phyloP scores from a whole-genome alignment of 164 flowering plant genomes.

The Liriodendron chinense region DNA sequence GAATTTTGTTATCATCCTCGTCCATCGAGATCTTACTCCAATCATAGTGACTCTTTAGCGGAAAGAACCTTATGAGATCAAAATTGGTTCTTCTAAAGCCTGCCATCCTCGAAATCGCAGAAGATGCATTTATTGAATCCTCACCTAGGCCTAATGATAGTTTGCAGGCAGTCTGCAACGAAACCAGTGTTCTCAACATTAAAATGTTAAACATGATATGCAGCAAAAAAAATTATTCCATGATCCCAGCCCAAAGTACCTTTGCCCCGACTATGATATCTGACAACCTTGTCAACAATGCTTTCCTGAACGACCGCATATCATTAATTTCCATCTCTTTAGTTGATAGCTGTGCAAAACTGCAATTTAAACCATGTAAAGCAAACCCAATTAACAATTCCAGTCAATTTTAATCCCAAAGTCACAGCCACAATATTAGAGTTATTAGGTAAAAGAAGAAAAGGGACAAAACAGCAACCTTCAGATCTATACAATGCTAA shows the following conservation, averaged over 20 bases:
- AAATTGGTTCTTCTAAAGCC: slow-evolving; percentile 72
- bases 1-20: too few species aligned
- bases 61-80: slow-evolving; percentile 51
- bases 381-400: not conserved
- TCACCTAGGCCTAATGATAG: slow-evolving; percentile 80
- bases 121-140: slow-evolving; percentile 67
- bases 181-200: slow-evolving; percentile 4
- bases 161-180: slow-evolving; percentile 64
- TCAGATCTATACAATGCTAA: not conserved
- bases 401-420: too few species aligned
- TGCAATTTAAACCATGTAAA: slow-evolving; percentile 10
- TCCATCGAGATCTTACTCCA: too few species aligned
- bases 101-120: slow-evolving; percentile 84
- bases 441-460: not conserved
- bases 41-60: too few species aligned
- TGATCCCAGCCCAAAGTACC: slow-evolving; percentile 37
- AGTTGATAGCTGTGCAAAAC: slow-evolving; percentile 35
- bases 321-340: slow-evolving; percentile 37
- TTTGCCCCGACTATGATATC: slow-evolving; percentile 52
- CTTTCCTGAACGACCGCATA: slow-evolving; percentile 31
- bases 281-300: slow-evolving; percentile 31
- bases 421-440: too few species aligned
- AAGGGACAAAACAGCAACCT: not conserved
- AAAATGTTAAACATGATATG: not conserved
- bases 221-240: not conserved